These are phyloP conservation scores for Rhodotorula sp. DNA, from an alignment of 1,284 basidiomycete species.

Conservation along the genomic window DNA sequence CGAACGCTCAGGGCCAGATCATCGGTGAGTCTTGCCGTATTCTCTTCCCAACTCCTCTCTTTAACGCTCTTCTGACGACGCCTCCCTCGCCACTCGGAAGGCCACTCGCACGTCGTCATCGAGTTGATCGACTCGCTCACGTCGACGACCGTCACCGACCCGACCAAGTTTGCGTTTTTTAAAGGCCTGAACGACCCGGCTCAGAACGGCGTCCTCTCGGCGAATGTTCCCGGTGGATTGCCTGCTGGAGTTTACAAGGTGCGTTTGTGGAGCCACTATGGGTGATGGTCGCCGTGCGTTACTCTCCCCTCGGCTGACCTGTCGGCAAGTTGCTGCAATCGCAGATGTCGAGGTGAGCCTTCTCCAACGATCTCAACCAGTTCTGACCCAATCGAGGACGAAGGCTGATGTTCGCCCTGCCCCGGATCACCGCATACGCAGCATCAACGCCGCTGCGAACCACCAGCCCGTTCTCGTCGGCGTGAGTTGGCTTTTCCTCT, in stretches of 20 bases:
- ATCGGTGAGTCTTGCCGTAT: slow-evolving; percentile 26
- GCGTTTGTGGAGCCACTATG: not conserved
- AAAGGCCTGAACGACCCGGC: slow-evolving; percentile 47
- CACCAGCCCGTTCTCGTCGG: slow-evolving; percentile 58
- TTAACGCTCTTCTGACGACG: not conserved
- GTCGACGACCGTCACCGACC: slow-evolving; percentile 59
- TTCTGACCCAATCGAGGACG: too few relatives aligned
- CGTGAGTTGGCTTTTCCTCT: not conserved
- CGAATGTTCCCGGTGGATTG: slow-evolving; percentile 60
- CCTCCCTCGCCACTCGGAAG: slow-evolving; percentile 51
- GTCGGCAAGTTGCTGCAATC: too few relatives aligned
- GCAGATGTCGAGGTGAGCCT: not conserved
- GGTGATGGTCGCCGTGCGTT: not conserved
- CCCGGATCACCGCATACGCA: not conserved
- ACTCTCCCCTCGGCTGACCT: not conserved
- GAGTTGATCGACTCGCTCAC: slow-evolving; percentile 57
- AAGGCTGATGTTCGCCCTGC: slow-evolving; percentile 22
- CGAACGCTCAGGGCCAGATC: slow-evolving; percentile 56
- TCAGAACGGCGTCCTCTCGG: slow-evolving; percentile 56
- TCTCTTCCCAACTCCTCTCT: not conserved
- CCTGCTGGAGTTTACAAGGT: slow-evolving; percentile 60
- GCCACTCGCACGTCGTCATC: slow-evolving; percentile 66
- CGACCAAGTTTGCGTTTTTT: slow-evolving; percentile 57
- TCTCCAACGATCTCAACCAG: not conserved
- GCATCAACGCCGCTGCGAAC: slow-evolving; percentile 57